These are phyloP conservation scores for Stephanocyclus meneghinianus DNA, from an alignment of 352 stramenopile genomes.

Conservation along the genomic window DNA sequence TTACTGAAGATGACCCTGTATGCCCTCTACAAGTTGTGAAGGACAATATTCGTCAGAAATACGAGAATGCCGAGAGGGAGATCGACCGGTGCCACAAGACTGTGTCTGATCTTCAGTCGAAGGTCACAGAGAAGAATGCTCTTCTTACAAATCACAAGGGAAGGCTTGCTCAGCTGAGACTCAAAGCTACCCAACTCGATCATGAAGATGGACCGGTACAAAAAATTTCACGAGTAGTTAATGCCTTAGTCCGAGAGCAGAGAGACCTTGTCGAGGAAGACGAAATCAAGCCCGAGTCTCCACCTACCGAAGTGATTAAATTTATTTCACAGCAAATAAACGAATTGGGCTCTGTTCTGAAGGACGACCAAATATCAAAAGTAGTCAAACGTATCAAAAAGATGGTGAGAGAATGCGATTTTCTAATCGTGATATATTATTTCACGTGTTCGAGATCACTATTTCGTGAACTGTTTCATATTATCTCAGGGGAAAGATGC, in stretches of 20 bases:
- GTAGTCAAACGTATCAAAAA: conserved; percentile 64
- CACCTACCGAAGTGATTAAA: conserved; percentile 55
- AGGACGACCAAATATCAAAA: conserved; percentile 10
- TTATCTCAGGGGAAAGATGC: background rate
- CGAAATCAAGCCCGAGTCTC: conserved; percentile 34
- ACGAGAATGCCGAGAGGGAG: conserved; percentile 33
- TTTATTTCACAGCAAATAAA: conserved; percentile 56
- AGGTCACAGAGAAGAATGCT: conserved; percentile 48
- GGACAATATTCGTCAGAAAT: conserved; percentile 46
- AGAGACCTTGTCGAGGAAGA: conserved; percentile 28
- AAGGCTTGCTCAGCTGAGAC: conserved; percentile 20
- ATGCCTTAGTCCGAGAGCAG: conserved; percentile 21
- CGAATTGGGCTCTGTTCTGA: conserved; percentile 19
- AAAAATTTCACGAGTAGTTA: conserved; percentile 57
- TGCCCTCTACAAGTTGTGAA: conserved; percentile 39
- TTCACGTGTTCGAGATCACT: background rate
- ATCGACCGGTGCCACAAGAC: conserved; percentile 24
- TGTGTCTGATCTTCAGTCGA: conserved; percentile 32
- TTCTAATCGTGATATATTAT: background rate
- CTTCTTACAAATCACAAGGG: conserved; percentile 31
- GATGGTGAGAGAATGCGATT: conserved; percentile 40
- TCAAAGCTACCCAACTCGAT: conserved; percentile 32
- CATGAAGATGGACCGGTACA: conserved; percentile 51
- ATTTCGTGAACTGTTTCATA: background rate
- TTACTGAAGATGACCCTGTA: conserved; percentile 45